Evolutionary conservation across 768 basidiomycete genomes (phyloP), one percentile per base, ranked within the genome.

Genomic region (Pleurotus djamor): DNA sequence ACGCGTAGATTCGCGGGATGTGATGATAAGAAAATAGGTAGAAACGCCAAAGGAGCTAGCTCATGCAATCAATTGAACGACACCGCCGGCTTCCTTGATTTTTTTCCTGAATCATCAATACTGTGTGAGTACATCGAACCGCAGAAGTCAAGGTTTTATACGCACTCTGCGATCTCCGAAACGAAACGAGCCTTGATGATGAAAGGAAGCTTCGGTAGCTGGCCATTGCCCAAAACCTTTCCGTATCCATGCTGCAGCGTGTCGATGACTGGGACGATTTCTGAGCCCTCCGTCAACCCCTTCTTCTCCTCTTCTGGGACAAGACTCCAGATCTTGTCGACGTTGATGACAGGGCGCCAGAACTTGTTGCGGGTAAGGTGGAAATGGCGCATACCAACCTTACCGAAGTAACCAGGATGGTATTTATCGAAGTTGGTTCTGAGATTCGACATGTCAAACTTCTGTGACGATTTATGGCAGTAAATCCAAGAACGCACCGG

Each of bases 371-470:
- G 89, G 58, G 92, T 94, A 63, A 94, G 78, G 76, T 99, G 97
- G 92, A 91, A 99, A 77, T 89, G 89, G 73, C 97, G 88, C 96
- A 99, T 99, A 93, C 97, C 97, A 74, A 96, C 94, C 81, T 98
- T 98, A 83, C 96, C 96, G 76, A 96, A 98, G 94, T 98, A 98
- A 92, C 96, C 96, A 76, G 95, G 95, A 80, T 98, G 96, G 90
- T 94, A 98, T 81, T 96, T 96, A 79, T 96, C 95, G 72, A 96
- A 92, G 83, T 98, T 97, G 72, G 91, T 96, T 62, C 95, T 93
- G 45, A 63, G 16, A 58, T 44, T 59, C 10, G 48, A n/a, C 37
- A 60, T 28, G 47, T 37, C 5, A 17, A 61, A 28, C 21, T 28
- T 49, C 57, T 16, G 21, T 4, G 17, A 14, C 17, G 52, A 12